Base-by-base conservation (phyloP, 306 rosid genomes). In the Hippophae rhamnoides region DNA sequence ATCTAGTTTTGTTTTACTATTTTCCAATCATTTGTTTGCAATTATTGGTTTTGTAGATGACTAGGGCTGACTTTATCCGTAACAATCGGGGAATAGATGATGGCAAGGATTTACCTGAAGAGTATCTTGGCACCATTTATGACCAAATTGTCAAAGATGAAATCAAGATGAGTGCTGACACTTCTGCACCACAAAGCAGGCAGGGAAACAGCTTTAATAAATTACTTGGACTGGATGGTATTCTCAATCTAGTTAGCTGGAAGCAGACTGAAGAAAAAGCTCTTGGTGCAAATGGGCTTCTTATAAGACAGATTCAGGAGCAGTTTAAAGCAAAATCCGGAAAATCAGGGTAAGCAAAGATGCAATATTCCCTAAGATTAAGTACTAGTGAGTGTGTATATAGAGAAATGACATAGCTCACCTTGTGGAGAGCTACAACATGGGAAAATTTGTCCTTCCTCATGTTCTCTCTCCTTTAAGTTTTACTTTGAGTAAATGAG, bases 1-100 rank as follows among this genome's bases (percentile, higher is more conserved):
- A 31, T 4, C 38, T 18, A 62, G 44, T 50, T 57, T 10, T 64
- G 49, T 59, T 63, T 65, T 47, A 66, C 47, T 64, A 18, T 52
- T 41, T 56, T 57, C 64, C 84, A 73, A 71, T 74, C 64, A 67
- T 58, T 57, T 66, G 61, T 65, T 26, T 58, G 54, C 60, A 55
- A 72, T 75, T 64, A 58, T 60, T 81, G 84, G 50, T 58, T 60
- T 69, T 76, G 54, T 80, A 93, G 99, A 93, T 93, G 99, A 83
- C 90, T 43, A 86, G 86, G 80, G 87, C 95, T 68, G 99, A 93
- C 81, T 93, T 93, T 79, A 56, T 93, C 56, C 95, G 97, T 57
- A 93, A 93, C 74, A 93, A 93, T 68, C 90, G 97, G 68, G 97
- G 97, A 60, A 93, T 93, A 73, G 99, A 93, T 66, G 97, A 88